A percentile compares a stretch with the other conserved stretches of the same genome.
These are phyloP conservation scores for Wickerhamiella bombiphila DNA, from an alignment of 805 yeast species.

Conservation along the genomic window DNA sequence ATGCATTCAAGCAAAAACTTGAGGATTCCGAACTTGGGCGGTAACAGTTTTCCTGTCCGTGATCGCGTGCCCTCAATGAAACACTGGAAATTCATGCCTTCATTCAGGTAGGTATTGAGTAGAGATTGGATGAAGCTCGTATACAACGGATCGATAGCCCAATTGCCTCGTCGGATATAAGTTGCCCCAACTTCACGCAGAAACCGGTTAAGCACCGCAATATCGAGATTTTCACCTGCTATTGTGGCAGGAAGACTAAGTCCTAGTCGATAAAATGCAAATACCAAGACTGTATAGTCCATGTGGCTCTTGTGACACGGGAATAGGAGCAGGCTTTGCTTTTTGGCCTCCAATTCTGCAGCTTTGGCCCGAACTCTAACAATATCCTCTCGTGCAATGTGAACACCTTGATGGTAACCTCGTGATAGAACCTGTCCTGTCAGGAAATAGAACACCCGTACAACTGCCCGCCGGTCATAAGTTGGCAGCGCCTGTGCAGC, in stretches of 20 bases:
- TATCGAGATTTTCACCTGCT: conserved; percentile 54
- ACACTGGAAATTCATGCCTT: conserved; percentile 41
- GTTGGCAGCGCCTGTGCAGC: conserved; percentile 24
- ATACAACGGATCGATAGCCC: conserved; percentile 29
- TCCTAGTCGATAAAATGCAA: conserved; percentile 38
- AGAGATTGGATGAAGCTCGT: conserved; percentile 29
- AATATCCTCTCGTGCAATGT: conserved; percentile 25
- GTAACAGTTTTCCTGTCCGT: conserved; percentile 46
- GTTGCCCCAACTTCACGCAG: conserved; percentile 41
- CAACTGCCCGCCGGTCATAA: conserved; percentile 20
- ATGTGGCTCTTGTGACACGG: conserved; percentile 52
- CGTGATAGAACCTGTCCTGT: conserved; percentile 27
- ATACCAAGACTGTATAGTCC: conserved; percentile 45
- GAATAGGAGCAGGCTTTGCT: conserved; percentile 30
- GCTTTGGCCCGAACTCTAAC: conserved; percentile 24
- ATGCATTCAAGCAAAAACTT: conserved; percentile 37
- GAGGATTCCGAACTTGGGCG: conserved; percentile 49
- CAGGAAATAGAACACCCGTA: conserved; percentile 24
- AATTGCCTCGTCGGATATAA: conserved; percentile 38
- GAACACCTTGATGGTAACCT: conserved; percentile 30
- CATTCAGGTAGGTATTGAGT: conserved; percentile 33
- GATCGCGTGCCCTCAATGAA: conserved; percentile 56
- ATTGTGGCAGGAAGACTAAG: conserved; percentile 41
- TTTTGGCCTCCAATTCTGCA: conserved; percentile 22
- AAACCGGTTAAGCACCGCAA: conserved; percentile 38